phyloP scores from a whole-genome alignment of 306 rosid genomes.

The Cajanus cajan region DNA sequence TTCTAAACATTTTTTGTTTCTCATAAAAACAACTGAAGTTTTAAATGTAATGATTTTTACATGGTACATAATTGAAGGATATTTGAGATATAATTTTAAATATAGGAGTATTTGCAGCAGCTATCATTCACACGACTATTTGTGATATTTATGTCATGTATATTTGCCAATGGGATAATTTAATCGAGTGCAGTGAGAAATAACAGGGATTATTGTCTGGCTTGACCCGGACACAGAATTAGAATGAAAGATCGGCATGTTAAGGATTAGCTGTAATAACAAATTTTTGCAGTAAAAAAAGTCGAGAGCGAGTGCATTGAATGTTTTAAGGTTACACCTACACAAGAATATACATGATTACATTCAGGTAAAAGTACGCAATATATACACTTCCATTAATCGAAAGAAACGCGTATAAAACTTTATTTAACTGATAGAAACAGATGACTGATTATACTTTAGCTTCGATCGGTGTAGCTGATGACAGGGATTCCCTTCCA shows the following conservation, averaged over 20 bases:
- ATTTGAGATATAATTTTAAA: too few relatives aligned
- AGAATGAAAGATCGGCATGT: too few relatives aligned
- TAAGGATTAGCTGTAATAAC: too few relatives aligned
- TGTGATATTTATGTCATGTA: not conserved
- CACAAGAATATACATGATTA: not conserved
- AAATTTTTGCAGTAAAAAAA: too few relatives aligned
- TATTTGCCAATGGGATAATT: not conserved
- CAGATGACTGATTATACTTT: not conserved
- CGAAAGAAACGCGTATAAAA: not conserved
- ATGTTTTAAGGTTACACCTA: not conserved
- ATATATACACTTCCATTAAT: not conserved
- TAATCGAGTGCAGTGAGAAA: not conserved
- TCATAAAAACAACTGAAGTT: too few relatives aligned
- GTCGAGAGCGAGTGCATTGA: too few relatives aligned
- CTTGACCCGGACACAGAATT: too few relatives aligned
- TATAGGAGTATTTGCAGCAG: too few relatives aligned
- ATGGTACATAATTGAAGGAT: too few relatives aligned
- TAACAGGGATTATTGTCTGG: not conserved
- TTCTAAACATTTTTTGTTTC: too few relatives aligned
- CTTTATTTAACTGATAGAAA: not conserved
- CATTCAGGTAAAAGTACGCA: not conserved
- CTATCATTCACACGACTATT: too few relatives aligned
- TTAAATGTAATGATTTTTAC: too few relatives aligned
- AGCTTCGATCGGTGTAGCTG: not conserved
- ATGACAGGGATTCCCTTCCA: conserved; percentile 52